A percentile compares a stretch with the other conserved stretches of the same genome.
Evolutionary conservation across 2,329 filamentous ascomycete species (phyloP).

Genomic region (Reticulascus tulasneorum): DNA sequence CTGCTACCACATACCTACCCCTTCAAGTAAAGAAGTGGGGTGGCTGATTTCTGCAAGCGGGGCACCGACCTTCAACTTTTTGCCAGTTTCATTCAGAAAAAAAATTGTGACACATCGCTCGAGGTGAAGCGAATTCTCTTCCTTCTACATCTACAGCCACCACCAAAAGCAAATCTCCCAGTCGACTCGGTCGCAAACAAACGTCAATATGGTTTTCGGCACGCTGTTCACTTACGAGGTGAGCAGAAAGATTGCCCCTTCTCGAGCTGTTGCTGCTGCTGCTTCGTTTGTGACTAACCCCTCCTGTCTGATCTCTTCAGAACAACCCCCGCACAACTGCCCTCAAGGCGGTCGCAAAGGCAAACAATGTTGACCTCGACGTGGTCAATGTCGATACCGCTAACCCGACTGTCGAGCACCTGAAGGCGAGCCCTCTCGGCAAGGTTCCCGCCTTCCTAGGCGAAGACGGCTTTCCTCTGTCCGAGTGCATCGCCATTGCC

Average conservation of each 20-base stretch:
- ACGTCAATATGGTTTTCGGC: constrained; percentile 85
- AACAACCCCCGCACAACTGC: constrained; percentile 84
- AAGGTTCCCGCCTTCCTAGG: constrained; percentile 93
- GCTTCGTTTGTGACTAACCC: constrained; percentile 27
- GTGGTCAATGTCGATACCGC: constrained; percentile 66
- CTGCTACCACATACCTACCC: constrained; percentile 4
- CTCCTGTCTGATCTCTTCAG: constrained; percentile 41
- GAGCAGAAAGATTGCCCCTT: constrained; percentile 26
- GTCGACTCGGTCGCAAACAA: constrained; percentile 19
- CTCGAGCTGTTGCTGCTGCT: not conserved
- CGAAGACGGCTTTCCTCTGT: constrained; percentile 83
- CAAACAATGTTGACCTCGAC: constrained; percentile 91
- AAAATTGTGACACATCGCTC: constrained; percentile 10
- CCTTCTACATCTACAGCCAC: constrained; percentile 22
- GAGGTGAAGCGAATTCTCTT: constrained; percentile 13
- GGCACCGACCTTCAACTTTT: constrained; percentile 10
- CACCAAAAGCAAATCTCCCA: constrained; percentile 20
- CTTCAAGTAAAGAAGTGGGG: constrained; percentile 5
- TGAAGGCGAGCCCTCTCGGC: constrained; percentile 79
- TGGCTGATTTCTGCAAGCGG: constrained; percentile 8
- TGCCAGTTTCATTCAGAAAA: constrained; percentile 15
- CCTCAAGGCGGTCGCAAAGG: constrained; percentile 92
- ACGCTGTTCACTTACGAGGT: constrained; percentile 91
- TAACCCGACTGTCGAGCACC: constrained; percentile 71
- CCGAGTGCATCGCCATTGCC: constrained; percentile 89